Evolutionary conservation across 2,329 filamentous ascomycete genomes (phyloP), one percentile per base, ranked within the genome.

Genomic region (Orbilia javanica): DNA sequence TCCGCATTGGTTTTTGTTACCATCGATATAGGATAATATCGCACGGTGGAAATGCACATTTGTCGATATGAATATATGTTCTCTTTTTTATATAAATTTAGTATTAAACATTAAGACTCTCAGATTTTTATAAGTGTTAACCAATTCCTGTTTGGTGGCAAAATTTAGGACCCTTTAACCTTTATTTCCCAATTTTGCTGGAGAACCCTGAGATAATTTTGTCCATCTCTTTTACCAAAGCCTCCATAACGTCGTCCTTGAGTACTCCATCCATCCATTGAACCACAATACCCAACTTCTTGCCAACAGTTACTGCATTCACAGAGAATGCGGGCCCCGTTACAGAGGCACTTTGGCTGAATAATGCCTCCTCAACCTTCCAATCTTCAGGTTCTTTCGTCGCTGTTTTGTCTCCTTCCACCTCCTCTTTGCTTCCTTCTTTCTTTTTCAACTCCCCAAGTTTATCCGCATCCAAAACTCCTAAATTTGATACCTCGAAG

Each of bases 401-500:
- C 0, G 44, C 27, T 52, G 68, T 36, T 7, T 10, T 80, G n/a
- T 44, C 11, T 5, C 39, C 75, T 0, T 52, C 22, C 53, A 67
- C 34, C 4, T 8, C 80, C 20, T 52, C 11, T 8, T 20, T 27
- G 6, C 42, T 22, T 22, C 22, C 60, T 4, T 22, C 20, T 29
- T 52, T 8, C 3, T n/a, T 50, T 22, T 65, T 65, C 11, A 2
- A 25, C 15, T 42, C 62, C 15, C 66, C 66, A 20, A 67, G 60
- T 18, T 71, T 77, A 13, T 8, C 57, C 0, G 75, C 67, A 4
- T 82, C 80, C n/a, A 87, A 80, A 13, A 83, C 83, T 0, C 88
- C 88, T 4, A 89, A 75, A 80, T 89, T 90, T 76, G 86, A 88
- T 3, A 89, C 80, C 77, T 87, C 86, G 85, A 87, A 89, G 0